A percentile compares a stretch with the other conserved stretches of the same genome.
Evolutionary conservation across 257 asterid genomes (phyloP).

Genomic region (Solanum appendiculatum): DNA sequence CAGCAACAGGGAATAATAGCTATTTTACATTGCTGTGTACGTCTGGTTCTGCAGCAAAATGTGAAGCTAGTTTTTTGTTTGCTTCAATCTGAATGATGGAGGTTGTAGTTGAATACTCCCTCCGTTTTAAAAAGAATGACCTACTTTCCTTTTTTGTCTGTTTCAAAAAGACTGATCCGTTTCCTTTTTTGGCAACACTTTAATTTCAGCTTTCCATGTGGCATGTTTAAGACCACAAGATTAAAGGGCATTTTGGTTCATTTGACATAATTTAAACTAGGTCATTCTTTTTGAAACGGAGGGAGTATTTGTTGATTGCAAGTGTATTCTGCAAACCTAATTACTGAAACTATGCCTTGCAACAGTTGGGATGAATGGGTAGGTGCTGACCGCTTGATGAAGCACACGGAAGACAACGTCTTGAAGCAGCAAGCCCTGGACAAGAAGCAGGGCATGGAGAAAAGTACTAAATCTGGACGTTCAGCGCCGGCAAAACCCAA

Average conservation of each 20-base stretch:
- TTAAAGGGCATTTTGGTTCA: background rate
- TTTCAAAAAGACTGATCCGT: background rate
- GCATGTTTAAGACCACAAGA: background rate
- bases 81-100: background rate
- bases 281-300: background rate
- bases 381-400: slow-evolving; percentile 74
- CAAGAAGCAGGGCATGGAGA: slow-evolving; percentile 70
- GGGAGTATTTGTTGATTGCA: background rate
- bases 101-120: background rate
- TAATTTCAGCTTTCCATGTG: background rate
- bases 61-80: background rate
- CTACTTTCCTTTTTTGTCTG: background rate
- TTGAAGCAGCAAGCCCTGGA: slow-evolving; percentile 73
- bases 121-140: background rate
- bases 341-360: slow-evolving; percentile 17
- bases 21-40: background rate
- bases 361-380: slow-evolving; percentile 99
- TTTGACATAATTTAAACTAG: too few species aligned
- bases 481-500: slow-evolving; percentile 68
- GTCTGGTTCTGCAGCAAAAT: background rate
- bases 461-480: slow-evolving; percentile 61
- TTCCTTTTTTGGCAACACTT: background rate
- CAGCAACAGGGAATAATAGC: background rate
- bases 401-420: slow-evolving; percentile 63
- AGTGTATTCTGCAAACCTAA: background rate